Percentiles rank a stretch among this genome's conserved stretches.
Evolutionary conservation across 139 green algal species (phyloP).

Genomic region (Chara braunii): DNA sequence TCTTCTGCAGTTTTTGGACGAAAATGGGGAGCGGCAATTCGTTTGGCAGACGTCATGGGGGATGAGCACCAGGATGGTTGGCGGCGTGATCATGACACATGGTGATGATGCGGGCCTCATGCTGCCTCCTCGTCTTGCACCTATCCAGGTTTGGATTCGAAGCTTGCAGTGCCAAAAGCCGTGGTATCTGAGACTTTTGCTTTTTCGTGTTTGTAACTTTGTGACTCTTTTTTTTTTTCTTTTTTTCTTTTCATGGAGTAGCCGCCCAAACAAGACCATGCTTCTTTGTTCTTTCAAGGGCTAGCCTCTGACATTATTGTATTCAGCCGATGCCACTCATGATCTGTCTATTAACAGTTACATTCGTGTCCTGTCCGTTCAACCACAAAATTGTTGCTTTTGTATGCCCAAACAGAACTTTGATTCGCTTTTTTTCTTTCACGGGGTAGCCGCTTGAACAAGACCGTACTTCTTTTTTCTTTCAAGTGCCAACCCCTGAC

Average conservation of each 20-base stretch:
- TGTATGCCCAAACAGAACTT: no score
- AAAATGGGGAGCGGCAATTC: conserved; percentile 49
- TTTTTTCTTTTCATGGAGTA: neutral
- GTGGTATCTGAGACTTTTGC: no score
- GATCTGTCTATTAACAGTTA: no score
- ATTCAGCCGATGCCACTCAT: no score
- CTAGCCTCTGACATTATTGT: no score
- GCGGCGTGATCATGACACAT: conserved; percentile 97
- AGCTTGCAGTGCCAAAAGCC: no score
- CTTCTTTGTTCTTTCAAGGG: no score
- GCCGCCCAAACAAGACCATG: neutral
- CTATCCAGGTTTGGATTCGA: conserved; percentile 72
- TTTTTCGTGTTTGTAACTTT: neutral
- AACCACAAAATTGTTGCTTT: no score
- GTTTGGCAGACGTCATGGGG: conserved; percentile 93
- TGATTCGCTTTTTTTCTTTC: neutral
- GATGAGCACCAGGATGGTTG: conserved; percentile 84
- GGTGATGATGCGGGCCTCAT: conserved; percentile 88
- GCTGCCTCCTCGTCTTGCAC: conserved; percentile 81
- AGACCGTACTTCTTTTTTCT: no score
- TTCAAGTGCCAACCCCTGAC: no score
- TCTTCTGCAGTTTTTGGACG: conserved; percentile 45
- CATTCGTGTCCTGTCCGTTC: no score
- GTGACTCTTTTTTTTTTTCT: neutral
- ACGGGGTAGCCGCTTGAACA: neutral